Evolutionary conservation across 208 protist genomes (phyloP).

Genomic region (Entamoeba invadens): DNA sequence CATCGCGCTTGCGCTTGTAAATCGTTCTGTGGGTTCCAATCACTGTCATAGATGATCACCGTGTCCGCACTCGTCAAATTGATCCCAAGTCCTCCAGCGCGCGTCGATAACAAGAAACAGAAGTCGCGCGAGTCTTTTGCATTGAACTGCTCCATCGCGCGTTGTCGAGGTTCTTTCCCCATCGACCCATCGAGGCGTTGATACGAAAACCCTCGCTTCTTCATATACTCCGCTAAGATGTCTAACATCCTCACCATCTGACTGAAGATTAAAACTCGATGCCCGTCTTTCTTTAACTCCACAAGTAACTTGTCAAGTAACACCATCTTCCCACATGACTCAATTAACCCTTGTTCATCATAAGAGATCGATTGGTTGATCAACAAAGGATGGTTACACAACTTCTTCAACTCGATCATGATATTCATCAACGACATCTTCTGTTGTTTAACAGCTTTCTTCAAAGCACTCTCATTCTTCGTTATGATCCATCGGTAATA

Average conservation of each 20-base stretch:
- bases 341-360: not conserved
- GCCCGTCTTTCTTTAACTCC: conserved; percentile 53
- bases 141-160: conserved; percentile 57
- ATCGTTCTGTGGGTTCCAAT: conserved; percentile 88
- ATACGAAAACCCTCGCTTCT: conserved; percentile 17
- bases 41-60: conserved; percentile 89
- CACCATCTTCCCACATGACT: not conserved
- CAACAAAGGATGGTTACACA: conserved; percentile 67
- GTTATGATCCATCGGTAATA: conserved; percentile 49
- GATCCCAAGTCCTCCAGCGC: conserved; percentile 82
- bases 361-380: not conserved
- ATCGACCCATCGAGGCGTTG: conserved; percentile 66
- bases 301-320: conserved; percentile 47
- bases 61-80: conserved; percentile 90
- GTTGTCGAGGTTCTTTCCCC: conserved; percentile 37
- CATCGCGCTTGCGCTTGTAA: conserved; percentile 68
- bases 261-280: conserved; percentile 76
- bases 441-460: conserved; percentile 11
- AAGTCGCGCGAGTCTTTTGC: conserved; percentile 46
- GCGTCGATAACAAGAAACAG: conserved; percentile 78
- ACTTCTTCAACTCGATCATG: conserved; percentile 66
- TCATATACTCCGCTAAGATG: conserved; percentile 67
- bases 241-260: conserved; percentile 77
- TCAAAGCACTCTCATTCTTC: not conserved
- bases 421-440: conserved; percentile 50